These are phyloP conservation scores for Pythium volutum DNA, from an alignment of 352 stramenopile genomes.

Conservation along the genomic window DNA sequence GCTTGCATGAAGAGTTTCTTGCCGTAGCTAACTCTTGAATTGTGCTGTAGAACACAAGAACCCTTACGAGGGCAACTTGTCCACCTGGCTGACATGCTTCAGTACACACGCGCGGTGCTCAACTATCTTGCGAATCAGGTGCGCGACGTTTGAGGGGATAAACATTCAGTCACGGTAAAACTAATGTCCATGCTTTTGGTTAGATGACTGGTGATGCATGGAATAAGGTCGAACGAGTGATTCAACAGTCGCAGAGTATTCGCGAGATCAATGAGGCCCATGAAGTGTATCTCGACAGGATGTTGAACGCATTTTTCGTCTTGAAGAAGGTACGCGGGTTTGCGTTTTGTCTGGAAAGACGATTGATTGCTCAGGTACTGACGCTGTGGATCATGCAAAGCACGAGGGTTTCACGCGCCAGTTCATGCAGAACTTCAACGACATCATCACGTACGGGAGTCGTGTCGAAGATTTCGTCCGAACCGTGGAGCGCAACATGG, in stretches of 20 bases:
- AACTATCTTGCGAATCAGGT: slow-evolving; percentile 72
- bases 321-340: slow-evolving; percentile 49
- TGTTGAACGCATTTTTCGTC: slow-evolving; percentile 71
- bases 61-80: slow-evolving; percentile 44
- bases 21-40: not conserved
- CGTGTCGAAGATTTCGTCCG: slow-evolving; percentile 53
- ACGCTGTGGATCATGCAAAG: slow-evolving; percentile 23
- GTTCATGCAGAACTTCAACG: slow-evolving; percentile 70
- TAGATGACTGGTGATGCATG: slow-evolving; percentile 32
- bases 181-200: not conserved
- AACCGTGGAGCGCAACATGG: slow-evolving; percentile 43
- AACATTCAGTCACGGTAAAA: not conserved
- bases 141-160: not conserved
- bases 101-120: slow-evolving; percentile 69
- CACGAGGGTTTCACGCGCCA: slow-evolving; percentile 64
- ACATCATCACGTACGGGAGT: slow-evolving; percentile 60
- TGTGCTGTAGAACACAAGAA: slow-evolving; percentile 36
- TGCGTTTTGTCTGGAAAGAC: slow-evolving; percentile 2
- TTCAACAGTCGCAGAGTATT: slow-evolving; percentile 28
- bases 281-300: slow-evolving; percentile 54
- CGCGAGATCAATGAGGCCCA: slow-evolving; percentile 58
- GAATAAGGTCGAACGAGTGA: slow-evolving; percentile 15
- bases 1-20: not conserved
- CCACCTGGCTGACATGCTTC: slow-evolving; percentile 66
- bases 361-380: not conserved